Evolutionary conservation across 768 basidiomycete genomes (phyloP), one percentile per base, ranked within the genome.

Genomic region (Amanita exitialis): DNA sequence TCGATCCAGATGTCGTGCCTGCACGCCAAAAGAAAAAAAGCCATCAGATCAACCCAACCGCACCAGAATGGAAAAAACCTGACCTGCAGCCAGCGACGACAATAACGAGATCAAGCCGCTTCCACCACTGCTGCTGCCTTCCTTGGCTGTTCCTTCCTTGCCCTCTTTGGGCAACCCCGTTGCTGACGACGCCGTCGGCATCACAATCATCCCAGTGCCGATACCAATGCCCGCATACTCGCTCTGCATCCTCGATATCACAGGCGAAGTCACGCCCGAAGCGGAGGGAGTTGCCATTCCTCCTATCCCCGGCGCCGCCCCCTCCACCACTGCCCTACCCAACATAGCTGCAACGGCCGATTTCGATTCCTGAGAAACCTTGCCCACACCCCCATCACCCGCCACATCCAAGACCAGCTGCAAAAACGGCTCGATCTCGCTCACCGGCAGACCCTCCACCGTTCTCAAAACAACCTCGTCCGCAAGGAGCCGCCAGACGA

Each of bases 381-480:
- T 39, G 2, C 20, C 18, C 15, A 25, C 47, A 28, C 49, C 50
- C 6, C 49, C 49, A 39, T 51, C 49, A 18, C 25, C 20, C 5
- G 49, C 49, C 21, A 51, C n/a, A 15, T 10, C 20, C 6, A 38
- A 12, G n/a, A 47, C 12, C 30, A 52, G 6, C 12, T 59, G 57
- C 25, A 47, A 18, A 34, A 44, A 45, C 9, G 20, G 30, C 16
- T 37, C 44, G 6, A 46, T 35, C 1, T 36, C 38, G 6, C 16
- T 47, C 9, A 34, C 30, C 3, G 18, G 41, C 20, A 63, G 60
- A 18, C 53, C 61, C 58, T 80, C 80, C 8, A 72, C 71, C 27
- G 67, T 69, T 44, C 78, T 71, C 42, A 78, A 61, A 4, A 86
- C 83, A 18, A 81, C 69, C 64, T 86, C 86, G 53, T 88, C 82